Evolutionary conservation across 352 stramenopile species (phyloP).

Genomic region (Phytopythium aichiense): DNA sequence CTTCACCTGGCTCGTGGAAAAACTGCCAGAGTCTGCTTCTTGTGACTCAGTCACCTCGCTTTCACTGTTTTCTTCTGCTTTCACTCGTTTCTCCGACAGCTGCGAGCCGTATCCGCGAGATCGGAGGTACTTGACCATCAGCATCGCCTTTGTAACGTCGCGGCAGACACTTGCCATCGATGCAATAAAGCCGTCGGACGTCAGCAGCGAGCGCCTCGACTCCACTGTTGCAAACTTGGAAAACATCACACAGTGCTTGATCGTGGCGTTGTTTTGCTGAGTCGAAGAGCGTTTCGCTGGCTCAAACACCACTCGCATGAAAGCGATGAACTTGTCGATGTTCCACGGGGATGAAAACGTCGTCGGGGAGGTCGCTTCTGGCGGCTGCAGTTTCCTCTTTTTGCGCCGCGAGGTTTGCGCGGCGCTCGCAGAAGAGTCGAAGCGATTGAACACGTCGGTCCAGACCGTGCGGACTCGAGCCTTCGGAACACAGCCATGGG

Average conservation of each 20-base stretch:
- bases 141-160: slow-evolving; percentile 33
- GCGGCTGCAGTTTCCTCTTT: slow-evolving; percentile 31
- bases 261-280: slow-evolving; percentile 18
- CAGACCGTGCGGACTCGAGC: slow-evolving; percentile 20
- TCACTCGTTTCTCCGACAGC: slow-evolving; percentile 20
- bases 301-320: slow-evolving; percentile 29
- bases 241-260: slow-evolving; percentile 58
- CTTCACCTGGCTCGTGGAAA: neutral
- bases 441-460: slow-evolving; percentile 39
- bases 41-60: neutral
- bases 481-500: slow-evolving; percentile 22
- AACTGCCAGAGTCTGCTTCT: neutral
- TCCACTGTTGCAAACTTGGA: slow-evolving; percentile 46
- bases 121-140: slow-evolving; percentile 41
- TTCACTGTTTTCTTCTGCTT: neutral
- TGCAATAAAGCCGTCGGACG: slow-evolving; percentile 35
- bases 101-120: slow-evolving; percentile 30
- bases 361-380: neutral
- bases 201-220: slow-evolving; percentile 29
- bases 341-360: slow-evolving; percentile 32
- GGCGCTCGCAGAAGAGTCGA: slow-evolving; percentile 12
- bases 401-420: slow-evolving; percentile 46
- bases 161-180: slow-evolving; percentile 41
- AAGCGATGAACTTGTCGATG: slow-evolving; percentile 64
- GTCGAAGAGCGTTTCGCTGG: slow-evolving; percentile 8